A percentile compares a stretch with the other conserved stretches of the same genome.
Conservation (phyloP, 2,329 filamentous ascomycete genomes). For the Fusarium coffeatum region DNA sequence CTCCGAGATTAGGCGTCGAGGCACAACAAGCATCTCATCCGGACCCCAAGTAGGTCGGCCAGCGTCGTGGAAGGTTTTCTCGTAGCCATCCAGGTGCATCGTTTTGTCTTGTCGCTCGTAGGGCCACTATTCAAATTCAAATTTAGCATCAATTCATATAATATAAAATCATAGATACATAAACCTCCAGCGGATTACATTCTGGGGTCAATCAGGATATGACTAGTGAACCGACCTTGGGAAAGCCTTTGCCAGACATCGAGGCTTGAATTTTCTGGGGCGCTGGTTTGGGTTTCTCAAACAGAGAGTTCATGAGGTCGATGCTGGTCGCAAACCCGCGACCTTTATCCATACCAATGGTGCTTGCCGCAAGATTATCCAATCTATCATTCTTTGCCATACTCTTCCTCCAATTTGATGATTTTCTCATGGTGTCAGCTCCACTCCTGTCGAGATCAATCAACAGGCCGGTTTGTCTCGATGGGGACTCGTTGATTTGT, state of each 20-base stretch:
- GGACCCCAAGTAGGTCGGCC: constrained; percentile 85
- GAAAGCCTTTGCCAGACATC: constrained; percentile 73
- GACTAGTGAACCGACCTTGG: constrained; percentile 81
- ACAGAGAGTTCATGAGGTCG: constrained; percentile 95
- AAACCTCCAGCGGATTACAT: constrained; percentile 40
- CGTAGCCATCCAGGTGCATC: constrained; percentile 70
- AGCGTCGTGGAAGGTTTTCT: constrained; percentile 76
- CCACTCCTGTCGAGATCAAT: constrained; percentile 52
- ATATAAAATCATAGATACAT: constrained; percentile 51
- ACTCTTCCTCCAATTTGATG: constrained; percentile 53
- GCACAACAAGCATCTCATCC: constrained; percentile 77
- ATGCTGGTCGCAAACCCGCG: constrained; percentile 87
- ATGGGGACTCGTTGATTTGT: constrained; percentile 67
- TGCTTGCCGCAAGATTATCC: constrained; percentile 47
- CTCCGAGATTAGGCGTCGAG: constrained; percentile 54
- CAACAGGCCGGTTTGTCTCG: constrained; percentile 44
- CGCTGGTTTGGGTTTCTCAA: constrained; percentile 75
- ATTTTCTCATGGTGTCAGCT: constrained; percentile 62
- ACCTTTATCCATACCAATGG: constrained; percentile 57
- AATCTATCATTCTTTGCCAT: constrained; percentile 46
- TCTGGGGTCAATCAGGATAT: constrained; percentile 50
- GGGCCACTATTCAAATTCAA: constrained; percentile 75
- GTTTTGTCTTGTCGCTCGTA: constrained; percentile 83
- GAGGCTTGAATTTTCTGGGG: constrained; percentile 65
- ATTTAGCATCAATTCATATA: constrained; percentile 59